Percentiles rank a stretch among this genome's conserved stretches.
Conservation (phyloP, 345 rosid genomes). For the Salix udensis region DNA sequence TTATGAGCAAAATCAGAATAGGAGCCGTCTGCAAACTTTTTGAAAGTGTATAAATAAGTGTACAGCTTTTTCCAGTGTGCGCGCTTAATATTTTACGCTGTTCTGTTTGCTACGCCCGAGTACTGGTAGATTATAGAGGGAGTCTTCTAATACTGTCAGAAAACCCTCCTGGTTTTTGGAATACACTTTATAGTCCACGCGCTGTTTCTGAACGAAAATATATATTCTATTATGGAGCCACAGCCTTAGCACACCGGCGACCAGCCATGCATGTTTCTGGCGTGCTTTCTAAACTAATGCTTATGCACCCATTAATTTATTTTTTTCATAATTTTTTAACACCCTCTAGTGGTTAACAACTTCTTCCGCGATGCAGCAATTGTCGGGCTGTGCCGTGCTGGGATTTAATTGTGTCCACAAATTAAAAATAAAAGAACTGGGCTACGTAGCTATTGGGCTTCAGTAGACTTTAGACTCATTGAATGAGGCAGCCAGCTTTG, state of each 20-base stretch:
- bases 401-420: not conserved
- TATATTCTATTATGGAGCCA: not conserved
- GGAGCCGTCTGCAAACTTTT: too few relatives aligned
- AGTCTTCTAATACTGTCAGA: not conserved
- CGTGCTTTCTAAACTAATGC: not conserved
- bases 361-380: not conserved
- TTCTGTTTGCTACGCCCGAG: too few relatives aligned
- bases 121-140: not conserved
- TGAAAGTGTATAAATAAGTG: not conserved
- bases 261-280: not conserved
- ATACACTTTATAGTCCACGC: not conserved
- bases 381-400: not conserved
- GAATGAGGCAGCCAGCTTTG: not conserved
- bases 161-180: not conserved
- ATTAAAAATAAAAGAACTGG: not conserved
- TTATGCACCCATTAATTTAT: not conserved
- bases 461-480: not conserved
- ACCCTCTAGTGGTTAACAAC: not conserved
- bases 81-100: not conserved
- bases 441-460: not conserved
- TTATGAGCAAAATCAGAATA: too few relatives aligned
- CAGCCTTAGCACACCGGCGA: not conserved
- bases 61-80: not conserved
- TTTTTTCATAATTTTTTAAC: not conserved
- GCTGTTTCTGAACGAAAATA: too few relatives aligned